Evolutionary conservation across 2,329 filamentous ascomycete genomes (phyloP).

Genomic region (Penicillium italicum): DNA sequence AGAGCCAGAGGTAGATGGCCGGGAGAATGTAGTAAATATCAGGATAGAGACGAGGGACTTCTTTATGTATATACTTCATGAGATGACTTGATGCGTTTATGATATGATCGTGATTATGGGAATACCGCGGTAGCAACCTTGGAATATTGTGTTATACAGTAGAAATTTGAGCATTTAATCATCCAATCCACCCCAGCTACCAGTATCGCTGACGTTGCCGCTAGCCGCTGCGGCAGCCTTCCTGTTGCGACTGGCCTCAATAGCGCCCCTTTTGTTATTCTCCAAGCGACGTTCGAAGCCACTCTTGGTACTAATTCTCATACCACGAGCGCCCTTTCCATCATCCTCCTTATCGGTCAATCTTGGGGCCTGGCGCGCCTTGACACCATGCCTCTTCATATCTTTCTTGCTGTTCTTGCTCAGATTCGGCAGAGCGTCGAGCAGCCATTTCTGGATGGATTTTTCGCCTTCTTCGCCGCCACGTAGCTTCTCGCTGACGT

Average conservation of each 20-base stretch:
- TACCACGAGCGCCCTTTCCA: constrained; percentile 39
- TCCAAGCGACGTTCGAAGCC: constrained; percentile 48
- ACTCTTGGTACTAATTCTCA: constrained; percentile 67
- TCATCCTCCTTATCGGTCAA: constrained; percentile 44
- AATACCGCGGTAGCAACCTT: neutral
- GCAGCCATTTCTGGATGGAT: constrained; percentile 75
- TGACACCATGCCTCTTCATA: constrained; percentile 76
- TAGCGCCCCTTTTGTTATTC: constrained; percentile 46
- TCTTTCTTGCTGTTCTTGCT: constrained; percentile 79
- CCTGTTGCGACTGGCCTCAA: constrained; percentile 39
- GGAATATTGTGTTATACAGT: constrained; percentile 20
- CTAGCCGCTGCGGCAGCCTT: constrained; percentile 25
- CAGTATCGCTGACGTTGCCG: constrained; percentile 31
- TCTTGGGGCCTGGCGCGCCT: constrained; percentile 56
- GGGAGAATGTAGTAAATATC: neutral
- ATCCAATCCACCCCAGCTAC: constrained; percentile 40
- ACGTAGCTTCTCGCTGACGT: constrained; percentile 70
- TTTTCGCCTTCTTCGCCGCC: constrained; percentile 47
- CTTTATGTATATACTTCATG: neutral
- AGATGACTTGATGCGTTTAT: constrained; percentile 16
- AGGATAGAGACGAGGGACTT: neutral
- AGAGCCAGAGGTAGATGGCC: neutral
- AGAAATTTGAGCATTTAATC: constrained; percentile 26
- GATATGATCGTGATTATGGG: constrained; percentile 7
- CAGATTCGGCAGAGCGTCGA: constrained; percentile 80